These are phyloP conservation scores for Magnusiomyces fungicola DNA, from an alignment of 1,139 yeast species.

Conservation along the genomic window DNA sequence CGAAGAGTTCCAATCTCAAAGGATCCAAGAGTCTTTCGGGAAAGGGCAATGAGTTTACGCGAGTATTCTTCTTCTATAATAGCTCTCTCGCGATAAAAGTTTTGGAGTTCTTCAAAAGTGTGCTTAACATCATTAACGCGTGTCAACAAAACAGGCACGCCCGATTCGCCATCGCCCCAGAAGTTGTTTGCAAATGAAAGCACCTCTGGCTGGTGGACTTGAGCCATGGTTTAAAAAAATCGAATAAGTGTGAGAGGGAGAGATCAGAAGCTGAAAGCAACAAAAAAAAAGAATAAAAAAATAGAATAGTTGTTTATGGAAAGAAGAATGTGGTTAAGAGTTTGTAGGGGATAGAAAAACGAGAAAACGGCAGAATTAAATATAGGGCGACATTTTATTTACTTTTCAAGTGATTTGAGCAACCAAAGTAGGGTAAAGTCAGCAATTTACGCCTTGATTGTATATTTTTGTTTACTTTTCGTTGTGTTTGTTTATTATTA, in stretches of 20 bases:
- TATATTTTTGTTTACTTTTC: no score
- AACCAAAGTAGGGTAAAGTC: no score
- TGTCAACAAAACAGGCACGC: conserved; percentile 41
- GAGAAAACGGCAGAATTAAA: not conserved
- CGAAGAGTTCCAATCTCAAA: conserved; percentile 54
- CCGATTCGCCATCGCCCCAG: conserved; percentile 49
- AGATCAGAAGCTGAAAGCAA: no score
- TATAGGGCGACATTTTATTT: no score
- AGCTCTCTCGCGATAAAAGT: conserved; percentile 41
- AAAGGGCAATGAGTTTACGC: conserved; percentile 37
- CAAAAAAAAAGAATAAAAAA: no score
- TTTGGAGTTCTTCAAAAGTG: conserved; percentile 40
- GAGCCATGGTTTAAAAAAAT: conserved; percentile 11
- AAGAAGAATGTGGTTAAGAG: not conserved
- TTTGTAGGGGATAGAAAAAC: not conserved
- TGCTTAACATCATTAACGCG: conserved; percentile 45
- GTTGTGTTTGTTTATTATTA: no score
- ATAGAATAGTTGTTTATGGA: not conserved
- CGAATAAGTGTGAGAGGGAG: no score
- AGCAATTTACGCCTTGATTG: no score
- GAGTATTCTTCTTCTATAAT: conserved; percentile 69
- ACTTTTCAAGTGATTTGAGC: no score
- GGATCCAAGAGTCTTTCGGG: conserved; percentile 47
- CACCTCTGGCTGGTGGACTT: conserved; percentile 10
- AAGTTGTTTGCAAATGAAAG: conserved; percentile 42